phyloP scores from a whole-genome alignment of 2,329 filamentous ascomycete genomes.

The Didymella segeticola region DNA sequence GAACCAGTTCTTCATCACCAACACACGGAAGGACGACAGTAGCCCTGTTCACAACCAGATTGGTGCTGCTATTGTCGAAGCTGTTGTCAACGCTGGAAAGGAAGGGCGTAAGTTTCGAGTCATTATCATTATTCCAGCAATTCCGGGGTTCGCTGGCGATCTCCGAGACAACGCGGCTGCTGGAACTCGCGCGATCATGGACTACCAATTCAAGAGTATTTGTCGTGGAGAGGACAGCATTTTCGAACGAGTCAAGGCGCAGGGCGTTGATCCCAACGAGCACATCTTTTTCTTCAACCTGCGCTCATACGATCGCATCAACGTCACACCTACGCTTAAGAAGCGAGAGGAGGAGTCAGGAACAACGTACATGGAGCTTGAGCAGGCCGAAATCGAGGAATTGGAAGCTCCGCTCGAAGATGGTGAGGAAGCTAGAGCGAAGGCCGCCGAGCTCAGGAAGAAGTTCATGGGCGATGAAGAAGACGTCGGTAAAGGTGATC shows the following conservation, averaged over 20 bases:
- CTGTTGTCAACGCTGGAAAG: constrained; percentile 79
- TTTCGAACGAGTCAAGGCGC: constrained; percentile 74
- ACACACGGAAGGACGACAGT: constrained; percentile 83
- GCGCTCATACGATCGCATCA: constrained; percentile 89
- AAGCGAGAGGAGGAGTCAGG: constrained; percentile 82
- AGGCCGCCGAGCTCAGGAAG: constrained; percentile 55
- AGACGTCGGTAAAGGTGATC: constrained; percentile 48
- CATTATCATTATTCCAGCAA: constrained; percentile 87
- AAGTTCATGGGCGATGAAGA: constrained; percentile 54
- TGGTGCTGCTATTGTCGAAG: constrained; percentile 88
- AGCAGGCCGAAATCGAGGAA: constrained; percentile 86
- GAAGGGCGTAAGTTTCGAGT: constrained; percentile 88
- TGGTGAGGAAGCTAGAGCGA: constrained; percentile 50
- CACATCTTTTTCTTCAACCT: constrained; percentile 96
- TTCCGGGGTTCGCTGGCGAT: constrained; percentile 94
- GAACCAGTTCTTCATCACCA: constrained; percentile 92
- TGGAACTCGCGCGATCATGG: constrained; percentile 91
- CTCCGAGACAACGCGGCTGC: constrained; percentile 81
- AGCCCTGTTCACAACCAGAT: constrained; percentile 86
- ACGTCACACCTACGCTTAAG: constrained; percentile 76
- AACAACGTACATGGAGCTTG: constrained; percentile 83
- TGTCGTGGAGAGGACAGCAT: constrained; percentile 91
- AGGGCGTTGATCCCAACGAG: constrained; percentile 77
- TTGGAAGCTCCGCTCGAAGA: constrained; percentile 66
- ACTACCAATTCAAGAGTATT: constrained; percentile 97